Base-by-base conservation (phyloP, 2,329 filamentous ascomycete species). In the Aspergillus eucalypticola region DNA sequence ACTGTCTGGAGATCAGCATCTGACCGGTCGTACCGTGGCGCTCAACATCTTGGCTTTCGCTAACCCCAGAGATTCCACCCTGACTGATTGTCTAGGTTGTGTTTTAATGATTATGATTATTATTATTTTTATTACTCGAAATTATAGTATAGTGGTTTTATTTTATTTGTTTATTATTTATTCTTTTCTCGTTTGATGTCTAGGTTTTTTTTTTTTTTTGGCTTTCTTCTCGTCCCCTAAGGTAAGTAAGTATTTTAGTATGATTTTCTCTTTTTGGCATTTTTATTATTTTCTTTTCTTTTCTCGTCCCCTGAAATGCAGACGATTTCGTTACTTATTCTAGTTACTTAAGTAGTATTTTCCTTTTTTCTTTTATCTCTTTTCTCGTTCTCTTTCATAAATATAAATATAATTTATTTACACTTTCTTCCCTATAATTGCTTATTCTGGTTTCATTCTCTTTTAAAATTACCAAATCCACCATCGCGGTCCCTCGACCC, bases 1-100 rank as follows among this genome's bases (percentile, higher is more conserved):
- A 29, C 19, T 25, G 53, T 46, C 52, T 29, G 53, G 49, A 59
- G 62, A 64, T 64, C 62, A 63, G 58, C 60, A 58, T 61, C 60
- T 64, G 62, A 64, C 62, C 60, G 52, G 60, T 62, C 56, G 58
- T 59, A 55, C 58, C 57, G 57, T 62, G 60, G 60, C 57, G 60
- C 56, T 61, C 54, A 58, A 57, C 50, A 53, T 51, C 49, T 58
- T 54, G 53, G 53, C 53, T 55, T 35, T 44, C 38, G 27, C 53
- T 42, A 55, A 44, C 54, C 59, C 55, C 41, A 56, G 56, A 61
- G 54, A 58, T 56, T 60, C 53, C 35, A 55, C 53, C 53, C 53
- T 25, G 44, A 23, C 41, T 44, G 19, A 21, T 21, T 44, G 41
- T 19, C 41, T 42, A 19, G 41, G 39, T 44, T 44, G 44, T 55